These are phyloP conservation scores for Exobasidium rhododendri DNA, from an alignment of 1,284 basidiomycete species.

Conservation along the genomic window DNA sequence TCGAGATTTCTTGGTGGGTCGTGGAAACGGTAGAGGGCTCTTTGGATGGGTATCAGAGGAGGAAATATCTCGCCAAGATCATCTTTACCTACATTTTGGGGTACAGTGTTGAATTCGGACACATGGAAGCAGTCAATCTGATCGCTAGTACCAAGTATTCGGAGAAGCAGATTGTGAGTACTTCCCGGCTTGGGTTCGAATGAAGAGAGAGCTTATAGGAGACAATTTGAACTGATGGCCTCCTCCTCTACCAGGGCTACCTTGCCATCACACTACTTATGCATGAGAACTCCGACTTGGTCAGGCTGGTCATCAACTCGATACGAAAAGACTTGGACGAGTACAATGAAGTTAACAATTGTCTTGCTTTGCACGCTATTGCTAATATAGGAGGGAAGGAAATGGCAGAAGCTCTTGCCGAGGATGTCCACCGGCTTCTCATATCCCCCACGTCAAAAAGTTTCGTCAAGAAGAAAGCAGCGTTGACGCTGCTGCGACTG, in stretches of 20 bases:
- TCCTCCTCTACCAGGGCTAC: conserved; percentile 67
- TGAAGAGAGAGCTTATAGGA: not conserved
- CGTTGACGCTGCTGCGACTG: conserved; percentile 82
- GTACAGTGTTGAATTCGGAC: conserved; percentile 96
- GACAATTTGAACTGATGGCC: not conserved
- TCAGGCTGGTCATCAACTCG: conserved; percentile 92
- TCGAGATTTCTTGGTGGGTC: not conserved
- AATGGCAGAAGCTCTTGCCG: conserved; percentile 92
- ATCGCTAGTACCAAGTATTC: conserved; percentile 93
- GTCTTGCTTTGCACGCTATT: conserved; percentile 93
- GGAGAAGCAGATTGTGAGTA: conserved; percentile 86
- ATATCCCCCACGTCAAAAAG: conserved; percentile 95
- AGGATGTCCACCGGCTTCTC: conserved; percentile 87
- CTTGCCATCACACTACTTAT: conserved; percentile 93
- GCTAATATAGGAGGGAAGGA: conserved; percentile 96
- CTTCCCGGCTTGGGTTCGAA: conserved; percentile 3
- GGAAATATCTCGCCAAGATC: conserved; percentile 88
- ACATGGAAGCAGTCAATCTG: conserved; percentile 98
- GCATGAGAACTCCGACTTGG: conserved; percentile 97
- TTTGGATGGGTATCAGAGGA: conserved; percentile 96
- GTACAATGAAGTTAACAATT: conserved; percentile 91
- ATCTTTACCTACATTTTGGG: conserved; percentile 98
- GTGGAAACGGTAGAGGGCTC: conserved; percentile 76
- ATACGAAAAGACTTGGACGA: conserved; percentile 96
- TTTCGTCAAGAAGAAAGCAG: conserved; percentile 98